phyloP scores from a whole-genome alignment of 306 rosid genomes.

The Cucurbita pepo region DNA sequence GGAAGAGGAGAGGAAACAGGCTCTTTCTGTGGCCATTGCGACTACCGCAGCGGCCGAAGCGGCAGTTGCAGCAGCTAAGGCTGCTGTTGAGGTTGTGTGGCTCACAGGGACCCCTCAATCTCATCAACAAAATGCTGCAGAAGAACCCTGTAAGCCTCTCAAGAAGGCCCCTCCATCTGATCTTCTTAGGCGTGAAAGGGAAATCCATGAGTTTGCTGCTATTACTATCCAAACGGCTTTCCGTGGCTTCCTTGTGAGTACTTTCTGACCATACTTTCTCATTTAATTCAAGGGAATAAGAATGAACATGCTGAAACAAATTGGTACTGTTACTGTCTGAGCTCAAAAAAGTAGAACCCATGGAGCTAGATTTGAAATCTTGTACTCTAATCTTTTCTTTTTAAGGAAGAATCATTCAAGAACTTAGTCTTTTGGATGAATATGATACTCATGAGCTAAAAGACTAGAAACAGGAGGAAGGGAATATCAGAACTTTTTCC shows the following conservation, averaged over 20 bases:
- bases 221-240: slow-evolving; percentile 66
- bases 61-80: slow-evolving; percentile 36
- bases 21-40: slow-evolving; percentile 46
- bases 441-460: not conserved
- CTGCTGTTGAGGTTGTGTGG: slow-evolving; percentile 35
- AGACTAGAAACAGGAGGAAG: not conserved
- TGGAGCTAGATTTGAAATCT: not conserved
- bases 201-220: slow-evolving; percentile 38
- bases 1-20: slow-evolving; percentile 43
- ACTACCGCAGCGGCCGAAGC: slow-evolving; percentile 47
- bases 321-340: not conserved
- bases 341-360: not conserved
- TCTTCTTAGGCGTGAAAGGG: slow-evolving; percentile 12
- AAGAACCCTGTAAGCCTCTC: slow-evolving; percentile 9
- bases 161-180: slow-evolving; percentile 13
- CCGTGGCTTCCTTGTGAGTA: slow-evolving; percentile 78
- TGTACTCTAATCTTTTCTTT: not conserved
- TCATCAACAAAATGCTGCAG: slow-evolving; percentile 2
- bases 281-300: not conserved
- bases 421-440: not conserved
- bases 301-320: not conserved
- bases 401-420: not conserved
- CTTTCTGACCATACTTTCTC: slow-evolving; percentile 5
- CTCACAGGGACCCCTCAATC: slow-evolving; percentile 27
- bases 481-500: not conserved